Conservation (phyloP, 192 early-diverging fungal species). For the Paraglomus occultum region DNA sequence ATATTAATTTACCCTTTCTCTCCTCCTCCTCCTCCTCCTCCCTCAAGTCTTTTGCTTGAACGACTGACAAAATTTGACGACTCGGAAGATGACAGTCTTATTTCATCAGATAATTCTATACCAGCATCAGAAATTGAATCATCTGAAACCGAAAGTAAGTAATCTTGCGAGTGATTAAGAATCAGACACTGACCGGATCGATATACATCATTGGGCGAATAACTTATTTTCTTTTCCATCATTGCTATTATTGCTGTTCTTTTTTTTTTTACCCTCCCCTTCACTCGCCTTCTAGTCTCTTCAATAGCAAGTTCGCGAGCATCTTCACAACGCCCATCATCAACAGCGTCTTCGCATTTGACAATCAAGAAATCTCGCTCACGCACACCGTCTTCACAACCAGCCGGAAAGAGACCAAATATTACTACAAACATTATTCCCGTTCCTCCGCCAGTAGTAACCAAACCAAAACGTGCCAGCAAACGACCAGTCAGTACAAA, state of each 20-base stretch:
- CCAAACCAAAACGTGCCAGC: constrained; percentile 20
- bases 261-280: not conserved
- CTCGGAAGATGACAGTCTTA: constrained; percentile 11
- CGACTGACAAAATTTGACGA: constrained; percentile 22
- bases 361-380: constrained; percentile 35
- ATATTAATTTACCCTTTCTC: not conserved
- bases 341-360: constrained; percentile 23
- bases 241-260: constrained; percentile 3
- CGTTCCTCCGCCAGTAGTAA: constrained; percentile 8
- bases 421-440: constrained; percentile 15
- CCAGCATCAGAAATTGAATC: not conserved
- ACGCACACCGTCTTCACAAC: constrained; percentile 26
- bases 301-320: not conserved
- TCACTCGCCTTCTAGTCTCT: not conserved
- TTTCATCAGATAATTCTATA: constrained; percentile 15
- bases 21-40: not conserved
- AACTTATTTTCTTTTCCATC: not conserved
- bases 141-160: too few relatives aligned
- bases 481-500: constrained; percentile 27
- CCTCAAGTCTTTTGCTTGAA: constrained; percentile 9
- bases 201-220: not conserved
- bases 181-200: not conserved
- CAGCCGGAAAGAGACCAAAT: constrained; percentile 28
- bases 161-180: too few relatives aligned
- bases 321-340: constrained; percentile 3